These are phyloP conservation scores for Hypoxylon trugodes DNA, from an alignment of 495 filamentous ascomycete genomes.

Conservation along the genomic window DNA sequence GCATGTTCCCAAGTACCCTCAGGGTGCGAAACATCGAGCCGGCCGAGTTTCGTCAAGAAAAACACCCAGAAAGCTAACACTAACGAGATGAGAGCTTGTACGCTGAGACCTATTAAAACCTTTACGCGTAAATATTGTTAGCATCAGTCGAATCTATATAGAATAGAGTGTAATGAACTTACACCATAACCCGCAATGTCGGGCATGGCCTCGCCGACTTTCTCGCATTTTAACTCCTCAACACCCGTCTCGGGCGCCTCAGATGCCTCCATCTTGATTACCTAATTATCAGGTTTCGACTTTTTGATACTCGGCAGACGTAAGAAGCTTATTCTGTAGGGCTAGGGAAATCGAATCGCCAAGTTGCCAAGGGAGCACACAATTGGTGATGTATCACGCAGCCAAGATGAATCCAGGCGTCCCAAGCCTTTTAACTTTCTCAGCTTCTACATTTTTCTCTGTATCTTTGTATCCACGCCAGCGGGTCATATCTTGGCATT, in stretches of 20 bases:
- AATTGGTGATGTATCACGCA: conserved; percentile 17
- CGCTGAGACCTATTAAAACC: conserved; percentile 47
- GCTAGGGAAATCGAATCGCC: conserved; percentile 16
- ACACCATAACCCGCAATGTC: conserved; percentile 50
- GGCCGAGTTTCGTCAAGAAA: conserved; percentile 54
- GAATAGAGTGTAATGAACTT: conserved; percentile 20
- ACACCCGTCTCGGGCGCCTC: conserved; percentile 15
- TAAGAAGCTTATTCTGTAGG: conserved; percentile 5
- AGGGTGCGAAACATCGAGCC: conserved; percentile 38
- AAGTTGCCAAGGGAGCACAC: conserved; percentile 24
- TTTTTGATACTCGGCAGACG: background rate
- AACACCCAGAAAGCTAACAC: conserved; percentile 50
- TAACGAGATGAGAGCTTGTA: conserved; percentile 45
- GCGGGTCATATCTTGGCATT: background rate
- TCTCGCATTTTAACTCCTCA: conserved; percentile 40
- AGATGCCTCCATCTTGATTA: conserved; percentile 15
- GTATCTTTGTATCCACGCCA: background rate
- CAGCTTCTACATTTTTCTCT: no score
- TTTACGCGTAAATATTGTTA: conserved; percentile 12
- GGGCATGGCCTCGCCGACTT: conserved; percentile 49
- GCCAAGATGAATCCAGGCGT: conserved; percentile 17
- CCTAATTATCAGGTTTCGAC: background rate
- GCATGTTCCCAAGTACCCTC: conserved; percentile 42
- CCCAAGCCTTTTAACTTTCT: conserved; percentile 2
- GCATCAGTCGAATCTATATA: conserved; percentile 7